Percentiles rank a stretch among this genome's conserved stretches.
Conservation (phyloP, 306 rosid genomes). For the Sophora flavescens region DNA sequence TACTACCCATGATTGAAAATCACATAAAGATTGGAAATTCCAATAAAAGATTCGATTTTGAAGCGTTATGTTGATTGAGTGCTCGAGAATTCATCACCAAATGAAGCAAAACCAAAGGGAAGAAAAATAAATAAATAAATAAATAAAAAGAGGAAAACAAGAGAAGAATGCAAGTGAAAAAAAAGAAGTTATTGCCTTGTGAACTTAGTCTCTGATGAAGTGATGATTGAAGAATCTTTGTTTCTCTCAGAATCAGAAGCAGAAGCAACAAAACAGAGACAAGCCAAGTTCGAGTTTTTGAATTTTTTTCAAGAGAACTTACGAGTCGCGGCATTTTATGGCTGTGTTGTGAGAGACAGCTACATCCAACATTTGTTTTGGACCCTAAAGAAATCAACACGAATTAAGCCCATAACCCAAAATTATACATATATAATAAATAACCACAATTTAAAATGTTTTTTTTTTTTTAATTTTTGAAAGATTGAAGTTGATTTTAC, state of each 20-base stretch:
- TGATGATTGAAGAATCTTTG: neutral
- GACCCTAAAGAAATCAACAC: slow-evolving; percentile 28
- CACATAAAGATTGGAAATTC: slow-evolving; percentile 30
- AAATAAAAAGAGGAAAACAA: too few relatives aligned
- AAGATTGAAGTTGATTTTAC: too few relatives aligned
- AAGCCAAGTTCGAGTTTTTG: neutral
- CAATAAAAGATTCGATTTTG: slow-evolving; percentile 22
- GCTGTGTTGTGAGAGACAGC: neutral
- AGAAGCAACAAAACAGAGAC: slow-evolving; percentile 1
- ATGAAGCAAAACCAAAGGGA: neutral
- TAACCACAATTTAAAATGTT: neutral
- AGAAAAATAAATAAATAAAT: neutral
- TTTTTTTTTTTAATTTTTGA: too few relatives aligned
- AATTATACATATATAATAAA: too few relatives aligned
- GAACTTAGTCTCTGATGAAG: neutral
- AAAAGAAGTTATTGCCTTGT: slow-evolving; percentile 17
- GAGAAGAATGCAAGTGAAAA: slow-evolving; percentile 4
- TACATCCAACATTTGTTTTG: neutral
- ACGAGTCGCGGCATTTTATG: neutral
- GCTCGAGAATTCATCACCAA: slow-evolving; percentile 7
- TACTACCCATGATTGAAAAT: slow-evolving; percentile 25
- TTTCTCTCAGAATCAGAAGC: neutral
- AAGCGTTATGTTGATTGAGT: neutral
- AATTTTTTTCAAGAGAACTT: slow-evolving; percentile 14
- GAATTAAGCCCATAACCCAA: slow-evolving; percentile 14